Evolutionary conservation across 768 basidiomycete species (phyloP), one percentile per base, ranked within the genome.

Genomic region (Lactifluus pinguis): DNA sequence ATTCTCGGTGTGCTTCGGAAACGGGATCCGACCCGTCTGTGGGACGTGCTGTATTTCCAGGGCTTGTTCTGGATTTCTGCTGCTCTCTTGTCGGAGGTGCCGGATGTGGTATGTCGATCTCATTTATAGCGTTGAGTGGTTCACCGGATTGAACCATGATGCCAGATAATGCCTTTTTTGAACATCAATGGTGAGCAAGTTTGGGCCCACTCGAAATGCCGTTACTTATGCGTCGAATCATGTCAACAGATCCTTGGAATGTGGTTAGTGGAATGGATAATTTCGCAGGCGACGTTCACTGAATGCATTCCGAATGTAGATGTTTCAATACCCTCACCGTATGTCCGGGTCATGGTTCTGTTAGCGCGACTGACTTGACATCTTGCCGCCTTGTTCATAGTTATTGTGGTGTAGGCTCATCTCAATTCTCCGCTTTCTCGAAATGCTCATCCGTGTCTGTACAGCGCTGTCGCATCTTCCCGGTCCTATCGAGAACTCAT

Each of bases 1-100:
- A 64, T 53, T 64, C 15, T 41, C 2, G 63, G 63, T 15, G 63
- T 64, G 8, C 55, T 64, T 39, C 55, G 48, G 38, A 64, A 64
- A 48, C 36, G 47, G 41, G 62, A 62, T 47, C 30, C 54, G 45
- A 64, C 61, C 15, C 36, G 49, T 21, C n/a, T 64, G 2, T 25
- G 25, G 25, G 25, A 25, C 25, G 2, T 25, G 25, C 25, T 25
- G 25, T 25, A 25, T 25, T 25, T 25, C 25, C 25, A 25, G 25
- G 25, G 25, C 25, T 25, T 25, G 25, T 25, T 25, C 25, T 25
- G 63, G 63, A 48, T 64, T 15, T 29, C 55, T 32, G 36, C 49
- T 3, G 54, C 63, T 1, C 45, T 36, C 6, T 13, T 61, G 36
- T 48, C 63, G 6, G 60, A 63, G 49, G 21, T 63, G 7, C 62